A percentile compares a stretch with the other conserved stretches of the same genome.
These are phyloP conservation scores for Penicillium paradoxum DNA, from an alignment of 495 filamentous ascomycete genomes.

Conservation along the genomic window DNA sequence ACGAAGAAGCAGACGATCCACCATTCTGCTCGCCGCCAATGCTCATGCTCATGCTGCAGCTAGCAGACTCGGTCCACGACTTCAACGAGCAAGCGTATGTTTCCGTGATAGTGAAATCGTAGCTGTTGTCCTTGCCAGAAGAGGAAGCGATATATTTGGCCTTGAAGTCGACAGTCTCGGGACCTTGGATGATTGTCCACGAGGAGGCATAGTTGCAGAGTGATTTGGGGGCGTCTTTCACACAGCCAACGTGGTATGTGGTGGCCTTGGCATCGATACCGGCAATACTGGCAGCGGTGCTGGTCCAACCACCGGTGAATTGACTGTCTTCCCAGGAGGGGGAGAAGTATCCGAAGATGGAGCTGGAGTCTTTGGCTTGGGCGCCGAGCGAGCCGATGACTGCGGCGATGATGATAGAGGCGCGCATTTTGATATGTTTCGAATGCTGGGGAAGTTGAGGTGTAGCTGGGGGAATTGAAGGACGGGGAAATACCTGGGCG, in stretches of 20 bases:
- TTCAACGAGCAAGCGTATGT: slow-evolving; percentile 15
- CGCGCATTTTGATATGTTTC: slow-evolving; percentile 6
- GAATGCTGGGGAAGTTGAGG: too few species aligned
- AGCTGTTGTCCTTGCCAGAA: background rate
- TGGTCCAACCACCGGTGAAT: slow-evolving; percentile 7
- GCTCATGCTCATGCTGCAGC: slow-evolving; percentile 17
- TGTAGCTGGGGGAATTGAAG: too few species aligned
- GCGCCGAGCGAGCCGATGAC: slow-evolving; percentile 6
- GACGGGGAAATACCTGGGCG: too few species aligned
- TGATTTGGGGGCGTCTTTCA: slow-evolving; percentile 15
- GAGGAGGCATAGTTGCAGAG: slow-evolving; percentile 13
- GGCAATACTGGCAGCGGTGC: slow-evolving; percentile 18
- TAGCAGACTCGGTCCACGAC: slow-evolving; percentile 13
- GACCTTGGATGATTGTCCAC: slow-evolving; percentile 17
- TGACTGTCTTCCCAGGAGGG: slow-evolving; percentile 1
- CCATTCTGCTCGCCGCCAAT: slow-evolving; percentile 5
- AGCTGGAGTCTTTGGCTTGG: slow-evolving; percentile 4
- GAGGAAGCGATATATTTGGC: slow-evolving; percentile 13
- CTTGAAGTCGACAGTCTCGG: slow-evolving; percentile 15
- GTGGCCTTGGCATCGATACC: slow-evolving; percentile 10
- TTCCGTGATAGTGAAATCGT: slow-evolving; percentile 15
- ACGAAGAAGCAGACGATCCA: background rate
- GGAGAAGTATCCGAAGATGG: slow-evolving; percentile 8
- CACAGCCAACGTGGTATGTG: slow-evolving; percentile 21
- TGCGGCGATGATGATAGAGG: slow-evolving; percentile 10